A percentile compares a stretch with the other conserved stretches of the same genome.
phyloP scores from a whole-genome alignment of 2,329 filamentous ascomycete genomes.

The Alternaria ventricosa region DNA sequence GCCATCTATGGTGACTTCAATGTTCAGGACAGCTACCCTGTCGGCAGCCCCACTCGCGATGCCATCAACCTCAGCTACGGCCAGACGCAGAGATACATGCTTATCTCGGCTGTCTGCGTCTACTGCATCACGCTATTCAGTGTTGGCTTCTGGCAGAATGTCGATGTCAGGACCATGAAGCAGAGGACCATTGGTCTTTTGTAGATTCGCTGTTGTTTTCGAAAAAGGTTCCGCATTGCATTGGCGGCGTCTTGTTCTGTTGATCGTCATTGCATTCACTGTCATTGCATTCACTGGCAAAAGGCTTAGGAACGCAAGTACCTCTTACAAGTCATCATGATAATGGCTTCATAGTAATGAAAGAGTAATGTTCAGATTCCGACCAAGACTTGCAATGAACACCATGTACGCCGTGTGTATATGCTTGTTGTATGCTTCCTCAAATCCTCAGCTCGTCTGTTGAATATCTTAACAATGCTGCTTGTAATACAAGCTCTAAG shows the following conservation, averaged over 20 bases:
- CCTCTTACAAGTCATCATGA: neutral
- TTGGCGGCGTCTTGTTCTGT: neutral
- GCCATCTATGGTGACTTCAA: slow-evolving; percentile 60
- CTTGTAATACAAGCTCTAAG: neutral
- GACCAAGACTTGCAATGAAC: neutral
- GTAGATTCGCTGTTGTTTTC: slow-evolving; percentile 12
- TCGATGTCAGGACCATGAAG: slow-evolving; percentile 41
- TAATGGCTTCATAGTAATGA: neutral
- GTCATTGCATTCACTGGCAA: neutral
- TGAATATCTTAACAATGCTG: neutral
- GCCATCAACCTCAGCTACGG: slow-evolving; percentile 49
- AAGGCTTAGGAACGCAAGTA: neutral
- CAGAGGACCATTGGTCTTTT: slow-evolving; percentile 42
- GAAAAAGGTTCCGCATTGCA: neutral
- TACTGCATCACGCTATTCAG: slow-evolving; percentile 33
- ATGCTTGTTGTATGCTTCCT: neutral
- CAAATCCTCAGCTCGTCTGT: neutral
- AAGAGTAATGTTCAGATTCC: neutral
- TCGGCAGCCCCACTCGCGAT: slow-evolving; percentile 58
- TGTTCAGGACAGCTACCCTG: slow-evolving; percentile 61
- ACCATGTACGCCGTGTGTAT: neutral
- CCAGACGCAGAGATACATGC: slow-evolving; percentile 47
- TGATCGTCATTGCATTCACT: neutral
- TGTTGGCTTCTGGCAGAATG: slow-evolving; percentile 38
- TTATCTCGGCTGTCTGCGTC: slow-evolving; percentile 42